Percentiles rank a stretch among this genome's conserved stretches.
Evolutionary conservation across 257 asterid species (phyloP).

Genomic region (Solanum corneliomulleri): DNA sequence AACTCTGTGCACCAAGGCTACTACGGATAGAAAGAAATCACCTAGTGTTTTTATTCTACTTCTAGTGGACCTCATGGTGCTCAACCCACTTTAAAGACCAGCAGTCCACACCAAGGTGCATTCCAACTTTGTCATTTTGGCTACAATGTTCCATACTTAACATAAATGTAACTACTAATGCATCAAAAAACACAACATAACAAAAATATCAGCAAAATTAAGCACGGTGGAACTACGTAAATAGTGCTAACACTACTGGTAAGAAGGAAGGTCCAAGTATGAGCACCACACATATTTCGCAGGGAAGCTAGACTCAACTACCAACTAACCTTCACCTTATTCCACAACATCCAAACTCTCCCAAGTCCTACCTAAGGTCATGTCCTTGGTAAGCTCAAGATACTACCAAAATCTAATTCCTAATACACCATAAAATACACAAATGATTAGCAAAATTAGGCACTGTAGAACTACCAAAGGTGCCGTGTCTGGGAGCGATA

Average conservation of each 20-base stretch:
- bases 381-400: background rate
- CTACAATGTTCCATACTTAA: background rate
- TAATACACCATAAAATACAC: background rate
- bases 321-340: background rate
- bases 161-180: background rate
- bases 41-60: background rate
- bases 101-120: background rate
- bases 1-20: background rate
- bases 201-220: background rate
- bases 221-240: background rate
- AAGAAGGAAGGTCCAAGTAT: background rate
- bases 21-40: background rate
- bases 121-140: background rate
- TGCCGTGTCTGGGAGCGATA: constrained; percentile 69
- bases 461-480: constrained; percentile 38
- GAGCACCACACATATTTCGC: background rate
- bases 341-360: background rate
- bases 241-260: background rate
- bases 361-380: background rate
- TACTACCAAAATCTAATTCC: background rate
- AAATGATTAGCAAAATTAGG: background rate
- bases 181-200: background rate
- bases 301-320: background rate
- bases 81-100: background rate
- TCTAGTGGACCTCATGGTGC: background rate